Evolutionary conservation across 768 basidiomycete genomes (phyloP).

Genomic region (Asterophora parasitica): DNA sequence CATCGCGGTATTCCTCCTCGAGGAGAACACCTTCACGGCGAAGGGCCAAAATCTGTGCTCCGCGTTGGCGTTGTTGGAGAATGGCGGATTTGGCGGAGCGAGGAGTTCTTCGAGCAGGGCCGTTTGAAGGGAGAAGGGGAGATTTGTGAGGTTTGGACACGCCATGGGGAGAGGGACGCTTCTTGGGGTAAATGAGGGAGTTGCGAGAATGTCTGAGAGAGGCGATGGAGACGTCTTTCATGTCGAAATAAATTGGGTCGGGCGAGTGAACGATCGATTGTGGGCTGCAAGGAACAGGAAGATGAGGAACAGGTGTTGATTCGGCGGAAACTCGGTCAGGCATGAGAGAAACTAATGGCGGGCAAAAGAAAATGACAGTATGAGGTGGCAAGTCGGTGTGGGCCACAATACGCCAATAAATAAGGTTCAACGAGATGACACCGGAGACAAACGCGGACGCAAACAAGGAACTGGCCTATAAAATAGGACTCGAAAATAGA

Average conservation of each 20-base stretch:
- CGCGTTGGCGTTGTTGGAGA: slow-evolving; percentile 62
- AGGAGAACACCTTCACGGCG: slow-evolving; percentile 72
- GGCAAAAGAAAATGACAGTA: slow-evolving; percentile 6
- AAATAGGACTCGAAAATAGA: slow-evolving; percentile 10
- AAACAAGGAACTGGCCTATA: slow-evolving; percentile 3
- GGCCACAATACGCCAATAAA: slow-evolving; percentile 10
- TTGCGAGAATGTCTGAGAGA: slow-evolving; percentile 58
- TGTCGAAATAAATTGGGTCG: slow-evolving; percentile 45
- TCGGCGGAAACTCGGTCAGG: slow-evolving; percentile 22
- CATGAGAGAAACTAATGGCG: slow-evolving; percentile 18
- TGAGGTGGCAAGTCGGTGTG: background rate
- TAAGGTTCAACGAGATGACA: slow-evolving; percentile 7
- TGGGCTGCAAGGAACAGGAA: slow-evolving; percentile 29
- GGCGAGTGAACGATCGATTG: slow-evolving; percentile 40
- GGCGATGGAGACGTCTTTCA: slow-evolving; percentile 72
- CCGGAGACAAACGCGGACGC: slow-evolving; percentile 12
- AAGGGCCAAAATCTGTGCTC: slow-evolving; percentile 62
- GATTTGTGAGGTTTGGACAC: slow-evolving; percentile 64
- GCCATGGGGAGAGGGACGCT: slow-evolving; percentile 79
- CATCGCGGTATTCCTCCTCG: slow-evolving; percentile 94
- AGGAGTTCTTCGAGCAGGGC: slow-evolving; percentile 55
- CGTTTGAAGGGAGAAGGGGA: slow-evolving; percentile 46
- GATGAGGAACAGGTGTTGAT: slow-evolving; percentile 18
- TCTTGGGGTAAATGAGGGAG: slow-evolving; percentile 73
- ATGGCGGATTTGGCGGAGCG: slow-evolving; percentile 59